Base-by-base conservation (phyloP, 1,284 basidiomycete genomes). In the Trametes hirsuta region DNA sequence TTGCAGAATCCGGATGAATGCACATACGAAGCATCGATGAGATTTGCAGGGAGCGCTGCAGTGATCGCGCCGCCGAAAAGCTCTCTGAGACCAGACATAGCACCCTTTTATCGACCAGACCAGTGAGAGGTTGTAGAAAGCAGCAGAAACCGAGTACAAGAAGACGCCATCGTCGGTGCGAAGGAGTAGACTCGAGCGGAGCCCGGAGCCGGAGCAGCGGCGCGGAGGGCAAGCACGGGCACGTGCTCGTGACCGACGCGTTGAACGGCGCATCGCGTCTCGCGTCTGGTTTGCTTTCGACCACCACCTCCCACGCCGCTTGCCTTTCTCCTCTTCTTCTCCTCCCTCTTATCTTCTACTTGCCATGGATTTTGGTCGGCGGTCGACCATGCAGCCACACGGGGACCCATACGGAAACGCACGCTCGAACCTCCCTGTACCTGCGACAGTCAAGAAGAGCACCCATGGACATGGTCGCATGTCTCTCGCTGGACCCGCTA, bases 11-110 rank as follows among this genome's bases (percentile, higher is more conserved):
- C 8, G 8, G 47, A 56, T 61, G 59, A 42, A 60, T 55, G 15
- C 21, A 79, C 92, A 68, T 77, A 97, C 96, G 94, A 94, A 53
- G 90, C 94, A 76, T 99, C 96, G 57, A 93, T 73, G 63, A 94
- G 84, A 61, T 77, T 68, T 1, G 69, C 45, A 2, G 91, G 90
- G 0, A 93, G 75, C 34, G 79, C 71, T 12, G 85, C 81, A 11
- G 80, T 83, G 63, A 98, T 94, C 5, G 94, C 93, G n/a, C 95
- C 95, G 11, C 87, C 90, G 73, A 90, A 92, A 0, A 92, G 79
- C 8, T 82, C 68, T 65, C 72, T 67, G 8, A 56, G 55, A 2
- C 63, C 59, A 10, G 69, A 65, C 72, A 72, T 73, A 14, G 35
- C 15, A 9, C 4, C 4, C 5, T 30, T 30, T 42, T 30, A 47